Percentiles rank a stretch among this genome's conserved stretches.
Conservation (phyloP, 306 rosid genomes). For the Vigna trinervia region DNA sequence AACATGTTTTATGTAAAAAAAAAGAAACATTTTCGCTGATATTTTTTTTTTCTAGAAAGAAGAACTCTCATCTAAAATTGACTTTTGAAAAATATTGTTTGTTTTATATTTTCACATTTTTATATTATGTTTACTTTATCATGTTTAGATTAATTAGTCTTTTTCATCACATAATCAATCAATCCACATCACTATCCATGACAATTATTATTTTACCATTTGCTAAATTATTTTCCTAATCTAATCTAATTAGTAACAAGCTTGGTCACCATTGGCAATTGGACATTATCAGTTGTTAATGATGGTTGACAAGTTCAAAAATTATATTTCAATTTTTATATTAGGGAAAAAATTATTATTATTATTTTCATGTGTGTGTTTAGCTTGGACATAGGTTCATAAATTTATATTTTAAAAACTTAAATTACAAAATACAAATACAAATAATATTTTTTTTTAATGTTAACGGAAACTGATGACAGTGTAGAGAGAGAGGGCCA, state of each 20-base stretch:
- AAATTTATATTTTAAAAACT: background rate
- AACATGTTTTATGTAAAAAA: no score
- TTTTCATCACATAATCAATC: background rate
- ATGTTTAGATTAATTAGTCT: background rate
- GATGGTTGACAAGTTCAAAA: background rate
- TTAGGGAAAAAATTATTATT: background rate
- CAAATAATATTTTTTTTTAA: no score
- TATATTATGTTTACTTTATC: background rate
- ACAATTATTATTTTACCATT: background rate
- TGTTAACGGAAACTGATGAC: background rate
- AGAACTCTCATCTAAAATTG: background rate
- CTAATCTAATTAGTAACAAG: background rate
- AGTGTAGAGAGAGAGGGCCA: constrained; percentile 21
- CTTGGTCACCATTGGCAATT: background rate
- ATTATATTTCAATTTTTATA: background rate
- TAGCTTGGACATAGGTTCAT: background rate
- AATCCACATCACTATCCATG: background rate
- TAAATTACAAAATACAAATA: no score
- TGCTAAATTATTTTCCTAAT: background rate
- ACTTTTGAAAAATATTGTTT: background rate
- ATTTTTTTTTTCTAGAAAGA: background rate
- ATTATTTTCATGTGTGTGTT: no score
- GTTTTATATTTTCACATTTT: background rate
- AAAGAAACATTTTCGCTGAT: background rate
- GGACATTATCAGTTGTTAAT: background rate